Conservation (phyloP, 139 green algal species). For the Eudorina sp. region DNA sequence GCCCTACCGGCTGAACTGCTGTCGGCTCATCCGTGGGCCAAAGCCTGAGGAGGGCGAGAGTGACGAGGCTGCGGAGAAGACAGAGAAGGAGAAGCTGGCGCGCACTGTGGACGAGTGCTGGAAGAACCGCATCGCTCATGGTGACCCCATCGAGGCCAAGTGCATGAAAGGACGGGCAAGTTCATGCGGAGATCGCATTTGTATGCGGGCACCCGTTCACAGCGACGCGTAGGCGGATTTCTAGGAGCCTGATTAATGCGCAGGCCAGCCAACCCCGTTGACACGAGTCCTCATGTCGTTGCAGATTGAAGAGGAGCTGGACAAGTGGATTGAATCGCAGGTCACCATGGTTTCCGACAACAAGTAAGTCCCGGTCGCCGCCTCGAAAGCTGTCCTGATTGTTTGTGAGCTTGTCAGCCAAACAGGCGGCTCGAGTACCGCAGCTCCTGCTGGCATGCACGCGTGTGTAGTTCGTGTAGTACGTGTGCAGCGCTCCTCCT, state of each 20-base stretch:
- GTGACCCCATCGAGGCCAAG: slow-evolving; percentile 72
- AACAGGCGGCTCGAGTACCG: too few relatives aligned
- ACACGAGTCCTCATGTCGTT: too few relatives aligned
- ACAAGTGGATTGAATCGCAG: slow-evolving; percentile 81
- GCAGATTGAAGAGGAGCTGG: slow-evolving; percentile 73
- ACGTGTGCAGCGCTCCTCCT: too few relatives aligned
- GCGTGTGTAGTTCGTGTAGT: too few relatives aligned
- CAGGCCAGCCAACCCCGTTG: too few relatives aligned
- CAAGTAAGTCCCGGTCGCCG: slow-evolving; percentile 80
- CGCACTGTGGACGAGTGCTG: slow-evolving; percentile 70
- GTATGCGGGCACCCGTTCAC: too few relatives aligned
- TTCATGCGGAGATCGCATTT: too few relatives aligned
- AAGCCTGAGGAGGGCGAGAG: slow-evolving; percentile 46
- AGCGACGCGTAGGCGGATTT: too few relatives aligned
- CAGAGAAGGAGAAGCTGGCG: slow-evolving; percentile 50
- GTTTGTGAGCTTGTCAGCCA: too few relatives aligned
- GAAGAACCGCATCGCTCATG: slow-evolving; percentile 63
- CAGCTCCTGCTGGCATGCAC: too few relatives aligned
- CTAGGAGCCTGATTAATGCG: too few relatives aligned
- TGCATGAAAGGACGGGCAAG: slow-evolving; percentile 69
- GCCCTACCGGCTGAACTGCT: slow-evolving; percentile 38
- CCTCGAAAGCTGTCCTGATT: too few relatives aligned
- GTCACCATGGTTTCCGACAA: slow-evolving; percentile 81
- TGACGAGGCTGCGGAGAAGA: slow-evolving; percentile 16
- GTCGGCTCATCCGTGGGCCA: slow-evolving; percentile 45